Evolutionary conservation across 164 flowering plant genomes (phyloP), one percentile per base, ranked within the genome.

Genomic region (Nymphaea colorata): DNA sequence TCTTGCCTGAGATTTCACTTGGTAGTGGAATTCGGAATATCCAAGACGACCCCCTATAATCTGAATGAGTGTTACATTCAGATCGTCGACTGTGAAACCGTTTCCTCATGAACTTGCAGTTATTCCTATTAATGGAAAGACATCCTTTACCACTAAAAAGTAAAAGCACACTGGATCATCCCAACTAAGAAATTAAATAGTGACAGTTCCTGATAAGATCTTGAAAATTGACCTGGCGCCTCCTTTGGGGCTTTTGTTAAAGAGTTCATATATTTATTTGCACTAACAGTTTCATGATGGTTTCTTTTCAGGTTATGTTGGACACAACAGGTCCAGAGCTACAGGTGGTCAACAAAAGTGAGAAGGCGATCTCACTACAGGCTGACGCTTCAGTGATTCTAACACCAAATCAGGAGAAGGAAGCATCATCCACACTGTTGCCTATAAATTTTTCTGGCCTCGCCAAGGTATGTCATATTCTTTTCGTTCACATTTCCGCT

Each of bases 251-350:
- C 36, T 25, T 25, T 25, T 25, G 36, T 25, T 25, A 25, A 25
- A 25, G 36, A 25, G 36, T 25, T 25, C 36, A 25, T 25, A 25
- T 25, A 25, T 25, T 25, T 25, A 25, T 25, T 25, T 25, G 36
- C 36, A 25, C 36, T 25, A 25, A 25, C 36, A 25, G 36, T 25
- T 25, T 25, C 36, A 25, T 25, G 36, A 25, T 25, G 36, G 43
- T 59, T 17, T 17, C 11, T 45, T 63, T 65, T 69, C 80, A 91
- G 98, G 96, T 91, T 68, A 91, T 91, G 98, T 75, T 91, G 51
- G 98, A 91, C 68, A 91, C 98, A 1, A 89, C 86, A 67, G 94
- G 98, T 18, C 79, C 98, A 36, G 98, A 91, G 78, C 66, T 91
- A 83, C 93, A 87, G 79, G 96, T 91, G 66, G 83, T 86, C 44